A percentile compares a stretch with the other conserved stretches of the same genome.
phyloP scores from a whole-genome alignment of 192 early-diverging fungal species.

The Backusella sp. region DNA sequence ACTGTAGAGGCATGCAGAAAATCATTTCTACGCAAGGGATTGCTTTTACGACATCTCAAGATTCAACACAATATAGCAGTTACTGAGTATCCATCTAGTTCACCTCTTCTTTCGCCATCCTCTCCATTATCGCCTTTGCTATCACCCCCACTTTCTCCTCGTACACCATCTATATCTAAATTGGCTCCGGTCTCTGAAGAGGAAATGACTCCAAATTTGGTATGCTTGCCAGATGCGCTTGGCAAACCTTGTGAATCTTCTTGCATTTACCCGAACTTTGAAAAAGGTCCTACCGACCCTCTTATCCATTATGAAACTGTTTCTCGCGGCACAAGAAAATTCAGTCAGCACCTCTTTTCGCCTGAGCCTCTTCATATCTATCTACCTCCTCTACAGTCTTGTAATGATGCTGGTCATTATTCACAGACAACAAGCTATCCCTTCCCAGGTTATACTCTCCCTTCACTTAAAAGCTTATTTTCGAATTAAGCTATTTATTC shows the following conservation, averaged over 20 bases:
- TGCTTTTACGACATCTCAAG: not conserved
- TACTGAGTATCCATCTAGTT: not conserved
- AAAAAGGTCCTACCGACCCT: not conserved
- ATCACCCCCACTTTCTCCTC: not conserved
- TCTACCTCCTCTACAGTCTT: not conserved
- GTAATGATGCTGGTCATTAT: not conserved
- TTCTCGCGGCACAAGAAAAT: not conserved
- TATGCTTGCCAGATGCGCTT: not conserved
- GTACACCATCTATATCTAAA: not conserved
- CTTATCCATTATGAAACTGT: not conserved
- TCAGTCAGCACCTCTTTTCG: not conserved
- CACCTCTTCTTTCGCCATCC: not conserved
- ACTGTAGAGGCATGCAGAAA: not conserved
- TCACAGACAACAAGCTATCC: not conserved
- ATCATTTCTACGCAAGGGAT: slow-evolving; percentile 5
- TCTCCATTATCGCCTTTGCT: not conserved
- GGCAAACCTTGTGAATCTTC: not conserved
- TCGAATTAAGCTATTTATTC: not conserved
- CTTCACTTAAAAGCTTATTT: slow-evolving; percentile 9
- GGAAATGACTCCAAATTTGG: not conserved
- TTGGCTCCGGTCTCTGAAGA: not conserved
- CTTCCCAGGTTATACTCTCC: not conserved
- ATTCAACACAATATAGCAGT: not conserved
- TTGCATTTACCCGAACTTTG: not conserved
- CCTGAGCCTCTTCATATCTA: not conserved